Conservation (phyloP, 495 filamentous ascomycete species). For the Platismatia glauca region DNA sequence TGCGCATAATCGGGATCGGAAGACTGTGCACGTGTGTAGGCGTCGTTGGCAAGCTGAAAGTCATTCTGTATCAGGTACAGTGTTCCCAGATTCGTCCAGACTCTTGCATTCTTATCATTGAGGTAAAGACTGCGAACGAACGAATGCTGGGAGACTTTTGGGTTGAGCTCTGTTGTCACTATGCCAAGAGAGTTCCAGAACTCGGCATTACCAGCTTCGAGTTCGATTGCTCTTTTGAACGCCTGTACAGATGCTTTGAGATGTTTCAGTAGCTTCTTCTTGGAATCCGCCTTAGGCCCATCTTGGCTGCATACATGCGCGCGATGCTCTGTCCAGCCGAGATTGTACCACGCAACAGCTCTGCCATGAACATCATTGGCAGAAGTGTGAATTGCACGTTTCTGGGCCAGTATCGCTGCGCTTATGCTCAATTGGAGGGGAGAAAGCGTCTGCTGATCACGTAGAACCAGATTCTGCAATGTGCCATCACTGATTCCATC, state of each 20-base stretch:
- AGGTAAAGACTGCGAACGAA: constrained; percentile 87
- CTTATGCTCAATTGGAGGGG: constrained; percentile 42
- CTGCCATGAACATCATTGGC: constrained; percentile 77
- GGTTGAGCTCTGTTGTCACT: constrained; percentile 73
- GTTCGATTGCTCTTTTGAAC: constrained; percentile 94
- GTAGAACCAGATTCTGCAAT: constrained; percentile 31
- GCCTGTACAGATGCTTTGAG: constrained; percentile 77
- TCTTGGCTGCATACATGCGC: constrained; percentile 56
- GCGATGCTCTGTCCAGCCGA: constrained; percentile 86
- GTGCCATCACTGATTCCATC: constrained; percentile 56
- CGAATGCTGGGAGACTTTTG: constrained; percentile 83
- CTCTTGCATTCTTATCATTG: constrained; percentile 74
- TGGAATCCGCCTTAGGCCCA: constrained; percentile 30
- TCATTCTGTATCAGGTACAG: constrained; percentile 81
- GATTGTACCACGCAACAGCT: constrained; percentile 91
- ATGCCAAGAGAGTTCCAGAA: constrained; percentile 98
- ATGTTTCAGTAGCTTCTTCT: constrained; percentile 48
- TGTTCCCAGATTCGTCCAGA: constrained; percentile 86
- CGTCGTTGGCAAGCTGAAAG: constrained; percentile 70
- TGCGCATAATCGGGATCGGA: constrained; percentile 85
- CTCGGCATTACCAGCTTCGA: constrained; percentile 89
- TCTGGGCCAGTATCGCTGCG: constrained; percentile 72
- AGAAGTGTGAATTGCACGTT: constrained; percentile 68
- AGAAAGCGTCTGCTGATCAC: constrained; percentile 38
- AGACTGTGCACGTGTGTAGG: constrained; percentile 85